Evolutionary conservation across 2,329 filamentous ascomycete species (phyloP), one percentile per base, ranked within the genome.

Genomic region (Pseudocercospora crystallina): DNA sequence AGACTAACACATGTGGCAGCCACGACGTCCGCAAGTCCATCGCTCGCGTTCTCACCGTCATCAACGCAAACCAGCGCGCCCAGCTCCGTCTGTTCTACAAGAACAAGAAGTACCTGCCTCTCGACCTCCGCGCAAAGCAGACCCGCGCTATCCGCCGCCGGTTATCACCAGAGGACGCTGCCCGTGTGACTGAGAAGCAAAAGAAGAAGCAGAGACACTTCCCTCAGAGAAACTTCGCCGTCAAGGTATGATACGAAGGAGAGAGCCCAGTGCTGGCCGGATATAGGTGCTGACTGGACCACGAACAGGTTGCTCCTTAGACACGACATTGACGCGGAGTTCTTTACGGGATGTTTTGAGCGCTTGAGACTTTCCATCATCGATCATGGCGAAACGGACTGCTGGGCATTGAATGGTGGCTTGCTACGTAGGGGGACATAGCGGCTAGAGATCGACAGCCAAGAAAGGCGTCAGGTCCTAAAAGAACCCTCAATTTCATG

Each of bases 1-100:
- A 43, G 34, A 55, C 52, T 55, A 43, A 59, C 54, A 42, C 39
- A 31, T 13, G 33, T 32, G 54, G 61, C 69, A 96, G 91, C 80
- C 90, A 96, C 83, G 95, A 99, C 77, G 84, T 99, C 76, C 91
- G 94, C 83, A 99, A 99, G 85, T 96, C 91, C 65, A 96, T 99
- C 79, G 95, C 94, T 73, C 91, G 92, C 74, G 89, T 96, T 79
- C 86, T 99, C 71, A 99, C 94, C 77, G 84, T 99, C 81, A 96
- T 99, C 86, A 99, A 97, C 85, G 87, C 90, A 79, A 97, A 95
- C 85, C 94, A 99, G 83, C 88, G 95, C 76, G 83, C 90, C 66
- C 91, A 97, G 81, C 90, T 99, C 71, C 90, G 91, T 70, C 83
- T 97, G 66, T 97, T 97, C 88, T 99, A 99, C 86, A 95, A 96